phyloP scores from a whole-genome alignment of 768 basidiomycete species.

The Suillus lakei region DNA sequence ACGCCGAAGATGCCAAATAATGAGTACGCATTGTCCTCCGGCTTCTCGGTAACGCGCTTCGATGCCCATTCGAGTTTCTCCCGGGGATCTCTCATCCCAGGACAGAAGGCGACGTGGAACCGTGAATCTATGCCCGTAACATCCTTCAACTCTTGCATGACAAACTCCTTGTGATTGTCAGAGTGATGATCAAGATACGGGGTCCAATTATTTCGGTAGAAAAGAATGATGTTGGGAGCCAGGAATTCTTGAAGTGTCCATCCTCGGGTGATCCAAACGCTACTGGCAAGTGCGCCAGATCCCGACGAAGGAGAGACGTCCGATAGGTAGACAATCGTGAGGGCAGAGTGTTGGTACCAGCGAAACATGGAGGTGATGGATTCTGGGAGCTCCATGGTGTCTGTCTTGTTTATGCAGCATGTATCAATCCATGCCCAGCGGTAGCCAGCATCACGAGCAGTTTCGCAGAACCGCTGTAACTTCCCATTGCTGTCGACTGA shows the following conservation, averaged over 20 bases:
- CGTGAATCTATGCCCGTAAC: not conserved
- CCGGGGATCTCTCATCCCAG: not conserved
- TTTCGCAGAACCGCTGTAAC: not conserved
- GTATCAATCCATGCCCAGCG: not conserved
- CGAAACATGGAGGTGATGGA: slow-evolving; percentile 1
- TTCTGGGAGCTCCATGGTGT: not conserved
- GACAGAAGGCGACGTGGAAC: not conserved
- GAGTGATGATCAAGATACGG: slow-evolving; percentile 2
- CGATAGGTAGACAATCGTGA: not conserved
- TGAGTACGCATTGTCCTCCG: not conserved
- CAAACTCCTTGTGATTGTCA: not conserved
- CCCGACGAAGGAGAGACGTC: not conserved
- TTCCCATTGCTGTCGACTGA: not conserved
- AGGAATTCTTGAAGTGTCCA: slow-evolving; percentile 4
- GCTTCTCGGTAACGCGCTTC: not conserved
- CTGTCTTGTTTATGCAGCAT: not conserved
- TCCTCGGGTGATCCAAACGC: not conserved
- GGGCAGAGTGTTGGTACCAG: not conserved
- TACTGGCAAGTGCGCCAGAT: not conserved
- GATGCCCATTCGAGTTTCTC: not conserved
- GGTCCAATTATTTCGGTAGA: slow-evolving; percentile 29
- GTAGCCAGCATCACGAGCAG: not conserved
- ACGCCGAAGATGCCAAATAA: not conserved
- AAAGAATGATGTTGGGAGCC: slow-evolving; percentile 11
- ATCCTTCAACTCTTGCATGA: not conserved